These are phyloP conservation scores for Marasmius oreades DNA, from an alignment of 1,284 basidiomycete genomes.

Conservation along the genomic window DNA sequence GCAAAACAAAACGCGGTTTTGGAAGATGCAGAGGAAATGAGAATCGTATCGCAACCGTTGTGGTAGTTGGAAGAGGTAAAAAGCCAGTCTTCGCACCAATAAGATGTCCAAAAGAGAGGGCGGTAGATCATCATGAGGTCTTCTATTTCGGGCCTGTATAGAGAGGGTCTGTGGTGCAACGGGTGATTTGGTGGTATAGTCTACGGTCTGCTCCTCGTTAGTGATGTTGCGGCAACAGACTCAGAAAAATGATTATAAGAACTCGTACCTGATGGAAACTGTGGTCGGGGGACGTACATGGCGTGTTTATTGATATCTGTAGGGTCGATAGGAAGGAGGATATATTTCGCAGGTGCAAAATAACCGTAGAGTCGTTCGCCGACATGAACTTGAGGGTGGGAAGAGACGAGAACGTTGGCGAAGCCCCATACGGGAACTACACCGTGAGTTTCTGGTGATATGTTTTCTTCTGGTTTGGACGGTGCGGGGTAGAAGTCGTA, in stretches of 20 bases:
- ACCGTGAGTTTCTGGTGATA: slow-evolving; percentile 48
- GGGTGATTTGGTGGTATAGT: slow-evolving; percentile 61
- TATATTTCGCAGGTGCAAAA: slow-evolving; percentile 52
- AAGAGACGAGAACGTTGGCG: slow-evolving; percentile 47
- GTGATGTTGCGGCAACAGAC: no score
- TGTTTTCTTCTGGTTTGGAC: slow-evolving; percentile 20
- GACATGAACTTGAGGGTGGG: slow-evolving; percentile 38
- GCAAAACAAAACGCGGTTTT: slow-evolving; percentile 67
- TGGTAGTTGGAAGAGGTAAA: slow-evolving; percentile 39
- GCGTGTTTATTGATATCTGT: slow-evolving; percentile 46
- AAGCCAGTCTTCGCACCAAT: slow-evolving; percentile 69
- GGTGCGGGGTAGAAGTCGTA: slow-evolving; percentile 59
- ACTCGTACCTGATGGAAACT: slow-evolving; percentile 48
- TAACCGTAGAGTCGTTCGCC: slow-evolving; percentile 66
- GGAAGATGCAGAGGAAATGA: slow-evolving; percentile 62
- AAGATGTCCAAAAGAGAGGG: slow-evolving; percentile 67
- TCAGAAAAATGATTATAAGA: not conserved
- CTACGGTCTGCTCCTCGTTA: slow-evolving; percentile 59
- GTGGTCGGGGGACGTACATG: slow-evolving; percentile 52
- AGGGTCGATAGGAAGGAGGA: slow-evolving; percentile 47
- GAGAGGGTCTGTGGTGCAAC: slow-evolving; percentile 51
- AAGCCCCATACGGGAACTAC: slow-evolving; percentile 68
- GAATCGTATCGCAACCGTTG: slow-evolving; percentile 34
- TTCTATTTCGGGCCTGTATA: slow-evolving; percentile 46
- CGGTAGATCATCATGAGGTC: slow-evolving; percentile 65